Base-by-base conservation (phyloP, 1,284 basidiomycete genomes). In the Cryptococcus wingfieldii region DNA sequence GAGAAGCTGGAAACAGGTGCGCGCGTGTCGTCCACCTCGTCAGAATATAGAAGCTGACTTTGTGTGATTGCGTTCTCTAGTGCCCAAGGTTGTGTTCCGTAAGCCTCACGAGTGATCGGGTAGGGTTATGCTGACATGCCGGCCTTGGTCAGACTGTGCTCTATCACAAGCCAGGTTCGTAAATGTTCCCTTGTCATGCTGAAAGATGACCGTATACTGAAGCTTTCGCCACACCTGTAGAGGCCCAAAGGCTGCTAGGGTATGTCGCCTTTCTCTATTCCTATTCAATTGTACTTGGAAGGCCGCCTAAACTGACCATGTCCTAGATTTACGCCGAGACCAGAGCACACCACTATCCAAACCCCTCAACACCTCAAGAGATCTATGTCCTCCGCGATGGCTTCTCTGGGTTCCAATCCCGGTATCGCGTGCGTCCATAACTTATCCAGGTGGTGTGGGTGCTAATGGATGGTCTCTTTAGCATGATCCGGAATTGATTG, bases 381-480 rank as follows among this genome's bases (percentile, higher is more conserved):
- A 62, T 77, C n/a, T 68, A 67, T 38, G 74, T 78, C 23, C 62
- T 78, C 6, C 67, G 75, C 28, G 74, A 75, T 58, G 76, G 76
- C 2, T 78, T 78, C 51, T 62, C 69, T 5, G 73, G 72, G 14
- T 78, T 77, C 59, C 75, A 76, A 55, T 51, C 66, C 27, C 62
- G 63, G 44, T 78, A 65, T 60, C 64, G 74, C 43, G 76, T 78
- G 49, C 50, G 74, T 62, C 10, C 2, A 5, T 25, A 23, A 56
- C 13, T 42, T 13, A 9, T 28, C n/a, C 10, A 37, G 23, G 12
- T 23, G 34, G 14, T 13, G 28, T 14, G 19, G 0, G 13, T 8
- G n/a, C 25, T 28, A 23, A 8, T 10, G 38, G 47, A 46, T 16
- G 31, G n/a, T 27, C 12, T 8, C 19, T 23, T 34, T 61, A 77